These are phyloP conservation scores for Warburgia ugandensis DNA, from an alignment of 164 flowering plant genomes.

Conservation along the genomic window DNA sequence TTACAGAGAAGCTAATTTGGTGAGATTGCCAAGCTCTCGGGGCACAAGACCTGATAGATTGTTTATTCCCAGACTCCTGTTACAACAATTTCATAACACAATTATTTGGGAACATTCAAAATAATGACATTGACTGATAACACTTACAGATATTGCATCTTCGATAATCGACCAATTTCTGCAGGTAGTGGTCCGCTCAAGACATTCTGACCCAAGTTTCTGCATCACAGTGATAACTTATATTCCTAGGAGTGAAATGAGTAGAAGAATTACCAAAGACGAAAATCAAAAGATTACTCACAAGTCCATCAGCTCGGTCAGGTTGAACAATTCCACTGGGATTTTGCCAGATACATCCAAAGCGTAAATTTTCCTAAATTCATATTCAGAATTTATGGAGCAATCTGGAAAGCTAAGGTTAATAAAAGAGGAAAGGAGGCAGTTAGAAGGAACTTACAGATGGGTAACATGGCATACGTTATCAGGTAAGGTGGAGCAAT, in stretches of 20 bases:
- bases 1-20: constrained; percentile 38
- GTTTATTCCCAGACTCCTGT: constrained; percentile 51
- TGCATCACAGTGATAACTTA: constrained; percentile 7
- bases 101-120: too few species aligned
- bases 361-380: constrained; percentile 7
- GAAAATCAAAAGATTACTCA: neutral
- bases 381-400: too few species aligned
- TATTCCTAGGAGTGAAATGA: neutral
- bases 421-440: neutral
- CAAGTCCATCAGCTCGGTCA: constrained; percentile 14
- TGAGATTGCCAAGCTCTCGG: constrained; percentile 38
- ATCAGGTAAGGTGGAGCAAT: neutral
- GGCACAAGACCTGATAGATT: constrained; percentile 39
- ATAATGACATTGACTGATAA: neutral
- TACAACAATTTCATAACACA: neutral
- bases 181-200: constrained; percentile 34
- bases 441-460: neutral
- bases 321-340: constrained; percentile 6
- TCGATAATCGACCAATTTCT: constrained; percentile 31
- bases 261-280: neutral
- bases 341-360: constrained; percentile 3
- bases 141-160: constrained; percentile 40
- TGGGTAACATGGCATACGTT: constrained; percentile 8
- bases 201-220: constrained; percentile 45
- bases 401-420: too few species aligned